Evolutionary conservation across 1,139 yeast genomes (phyloP), one percentile per base, ranked within the genome.

Genomic region (Debaryomyces sp.): DNA sequence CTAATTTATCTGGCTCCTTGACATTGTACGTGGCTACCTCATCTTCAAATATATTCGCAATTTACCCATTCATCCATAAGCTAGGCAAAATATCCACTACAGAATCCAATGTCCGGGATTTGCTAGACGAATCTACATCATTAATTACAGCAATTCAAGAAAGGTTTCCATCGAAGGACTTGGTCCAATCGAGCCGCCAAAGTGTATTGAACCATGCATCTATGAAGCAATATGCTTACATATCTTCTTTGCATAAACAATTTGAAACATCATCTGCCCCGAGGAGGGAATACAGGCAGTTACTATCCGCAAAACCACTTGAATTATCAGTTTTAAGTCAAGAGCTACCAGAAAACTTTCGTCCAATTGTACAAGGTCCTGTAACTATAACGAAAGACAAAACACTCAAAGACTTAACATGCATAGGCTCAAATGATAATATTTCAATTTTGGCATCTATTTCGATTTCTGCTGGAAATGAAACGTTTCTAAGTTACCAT

Each of bases 11-110:
- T 6, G 78, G 78, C 1, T 55, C 67, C 1, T 60, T 75, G 48
- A 66, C 78, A 0, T 63, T 75, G 43, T 75, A 75, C 52, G 57
- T 73, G 7, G 43, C 70, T 10, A 58, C 76, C 1, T 50, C 54
- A 13, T 48, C 53, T 0, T 63, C 67, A 3, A 50, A 60, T 9
- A 50, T 75, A 0, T 71, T 54, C 52, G 70, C 72, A 1, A 50
- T 73, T 10, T 72, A 60, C 46, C 80, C 80, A 4, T 72, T 72
- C 47, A 46, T 66, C 3, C 50, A 59, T 37, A 50, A 50, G 15
- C 43, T 47, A 15, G 57, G 67, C 1, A 55, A 50, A 8, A 50
- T 72, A 33, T 63, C 63, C 3, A 59, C 70, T 15, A 58, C 72
- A 1, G 49, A 56, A 43, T 52, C 50, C 8, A 56, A 57, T n/a